Percentiles rank a stretch among this genome's conserved stretches.
phyloP scores from a whole-genome alignment of 83 land plant species.

The Thuja plicata region DNA sequence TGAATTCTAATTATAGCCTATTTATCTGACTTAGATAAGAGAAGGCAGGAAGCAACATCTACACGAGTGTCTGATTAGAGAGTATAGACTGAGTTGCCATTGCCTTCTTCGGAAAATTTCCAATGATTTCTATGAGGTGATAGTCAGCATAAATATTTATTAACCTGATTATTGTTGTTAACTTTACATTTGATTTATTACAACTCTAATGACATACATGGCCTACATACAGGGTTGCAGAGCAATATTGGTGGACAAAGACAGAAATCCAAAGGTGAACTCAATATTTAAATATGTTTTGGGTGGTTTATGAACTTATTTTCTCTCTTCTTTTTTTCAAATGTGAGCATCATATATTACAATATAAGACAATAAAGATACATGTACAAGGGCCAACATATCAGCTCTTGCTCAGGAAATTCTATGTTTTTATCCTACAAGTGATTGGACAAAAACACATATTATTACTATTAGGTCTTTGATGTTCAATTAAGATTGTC shows the following conservation, averaged over 20 bases:
- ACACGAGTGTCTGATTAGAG: slow-evolving; percentile 61
- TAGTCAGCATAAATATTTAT: background rate
- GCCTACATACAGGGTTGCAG: slow-evolving; percentile 59
- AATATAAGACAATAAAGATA: background rate
- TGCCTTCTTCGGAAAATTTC: slow-evolving; percentile 38
- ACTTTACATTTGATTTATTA: background rate
- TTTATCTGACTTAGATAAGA: slow-evolving; percentile 45
- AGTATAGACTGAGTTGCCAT: slow-evolving; percentile 60
- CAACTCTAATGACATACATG: background rate
- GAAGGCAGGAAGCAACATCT: slow-evolving; percentile 66
- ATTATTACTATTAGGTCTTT: background rate
- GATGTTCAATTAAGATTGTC: background rate
- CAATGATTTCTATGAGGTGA: slow-evolving; percentile 69
- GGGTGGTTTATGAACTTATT: background rate
- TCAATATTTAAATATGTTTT: background rate
- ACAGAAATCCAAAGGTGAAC: slow-evolving; percentile 71
- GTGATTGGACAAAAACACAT: background rate
- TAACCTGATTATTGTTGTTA: background rate
- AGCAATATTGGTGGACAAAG: slow-evolving; percentile 66
- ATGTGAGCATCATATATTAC: background rate
- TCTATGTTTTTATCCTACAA: background rate
- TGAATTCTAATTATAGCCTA: background rate
- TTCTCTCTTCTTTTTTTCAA: background rate
- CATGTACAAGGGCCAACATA: background rate
- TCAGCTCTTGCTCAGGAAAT: background rate